Conservation (phyloP, 2,329 filamentous ascomycete genomes). For the Pestalotiopsis fici region DNA sequence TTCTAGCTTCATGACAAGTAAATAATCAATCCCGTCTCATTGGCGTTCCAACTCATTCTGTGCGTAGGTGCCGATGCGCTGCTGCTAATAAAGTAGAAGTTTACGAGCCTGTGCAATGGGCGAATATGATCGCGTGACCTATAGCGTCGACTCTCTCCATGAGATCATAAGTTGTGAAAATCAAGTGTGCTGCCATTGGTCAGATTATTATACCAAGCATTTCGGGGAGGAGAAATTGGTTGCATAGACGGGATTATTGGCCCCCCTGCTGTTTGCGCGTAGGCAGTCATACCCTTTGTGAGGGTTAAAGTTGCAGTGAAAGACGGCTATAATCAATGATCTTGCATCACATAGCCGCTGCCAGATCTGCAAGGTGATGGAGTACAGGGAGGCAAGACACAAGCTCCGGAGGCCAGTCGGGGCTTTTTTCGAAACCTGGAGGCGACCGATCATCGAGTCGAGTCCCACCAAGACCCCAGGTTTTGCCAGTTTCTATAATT, state of each 20-base stretch:
- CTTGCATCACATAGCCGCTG: background rate
- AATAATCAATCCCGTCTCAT: background rate
- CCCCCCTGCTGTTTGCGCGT: too few relatives aligned
- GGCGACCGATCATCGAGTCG: background rate
- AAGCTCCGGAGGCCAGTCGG: background rate
- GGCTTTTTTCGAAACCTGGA: background rate
- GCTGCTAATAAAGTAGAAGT: background rate
- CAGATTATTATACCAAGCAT: background rate
- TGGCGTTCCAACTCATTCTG: background rate
- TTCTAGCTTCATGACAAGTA: background rate
- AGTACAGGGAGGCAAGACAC: background rate
- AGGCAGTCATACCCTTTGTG: too few relatives aligned
- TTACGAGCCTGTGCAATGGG: background rate
- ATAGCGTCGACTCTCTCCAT: background rate
- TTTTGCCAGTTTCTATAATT: background rate
- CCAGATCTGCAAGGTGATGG: background rate
- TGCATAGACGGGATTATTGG: background rate
- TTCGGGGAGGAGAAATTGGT: too few relatives aligned
- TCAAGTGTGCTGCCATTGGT: background rate
- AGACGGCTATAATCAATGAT: too few relatives aligned
- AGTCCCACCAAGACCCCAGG: background rate
- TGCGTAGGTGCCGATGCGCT: background rate
- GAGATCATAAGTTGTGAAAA: background rate
- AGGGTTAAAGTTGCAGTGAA: too few relatives aligned
- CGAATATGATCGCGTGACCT: background rate